Base-by-base conservation (phyloP, 1,284 basidiomycete genomes). In the Stygiomarasmius scandens region DNA sequence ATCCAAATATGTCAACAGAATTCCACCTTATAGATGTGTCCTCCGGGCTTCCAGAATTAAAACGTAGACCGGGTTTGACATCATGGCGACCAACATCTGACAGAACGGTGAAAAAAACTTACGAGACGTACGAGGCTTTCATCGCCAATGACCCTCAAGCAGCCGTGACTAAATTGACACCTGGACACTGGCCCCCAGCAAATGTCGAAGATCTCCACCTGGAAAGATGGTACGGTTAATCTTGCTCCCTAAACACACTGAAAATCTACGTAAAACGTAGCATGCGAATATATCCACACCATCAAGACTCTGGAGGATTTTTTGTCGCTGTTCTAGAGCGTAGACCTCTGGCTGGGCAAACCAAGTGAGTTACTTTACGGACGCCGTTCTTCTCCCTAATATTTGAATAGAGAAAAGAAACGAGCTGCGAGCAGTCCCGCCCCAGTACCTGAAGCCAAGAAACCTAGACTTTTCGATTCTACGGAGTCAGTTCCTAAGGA, bases 281-380 rank as follows among this genome's bases (percentile, higher is more conserved):
- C 64, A 75, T 97, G 69, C 84, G 96, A 47, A 86, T 97, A 61
- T 94, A 98, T 67, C 96, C 97, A 2, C 96, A 99, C 71, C 77
- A 97, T 45, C 96, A 99, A 75, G 92, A 99, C 71, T 95, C 96
- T 0, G 97, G 97, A 11, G 97, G 95, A 0, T 99, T 99, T 77
- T 99, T 98, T 67, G 89, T 99, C 24, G 93, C 95, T 16, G 90
- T 98, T 0, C 75, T 99, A 34, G 85, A 95, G 66, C 77, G 75
- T 67, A 83, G 75, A 36, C 45, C 55, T 11, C 55, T 61, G n/a
- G 60, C 56, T 29, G 62, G 54, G 34, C 65, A 64, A 24, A 44
- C 61, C 34, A 63, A 63, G 72, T 75, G 60, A 59, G 64, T 61
- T 9, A 23, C 25, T 22, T n/a, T 52, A 24, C 36, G 45, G 9